A percentile compares a stretch with the other conserved stretches of the same genome.
Conservation (phyloP, 139 green algal genomes). For the Chlorella sp. region DNA sequence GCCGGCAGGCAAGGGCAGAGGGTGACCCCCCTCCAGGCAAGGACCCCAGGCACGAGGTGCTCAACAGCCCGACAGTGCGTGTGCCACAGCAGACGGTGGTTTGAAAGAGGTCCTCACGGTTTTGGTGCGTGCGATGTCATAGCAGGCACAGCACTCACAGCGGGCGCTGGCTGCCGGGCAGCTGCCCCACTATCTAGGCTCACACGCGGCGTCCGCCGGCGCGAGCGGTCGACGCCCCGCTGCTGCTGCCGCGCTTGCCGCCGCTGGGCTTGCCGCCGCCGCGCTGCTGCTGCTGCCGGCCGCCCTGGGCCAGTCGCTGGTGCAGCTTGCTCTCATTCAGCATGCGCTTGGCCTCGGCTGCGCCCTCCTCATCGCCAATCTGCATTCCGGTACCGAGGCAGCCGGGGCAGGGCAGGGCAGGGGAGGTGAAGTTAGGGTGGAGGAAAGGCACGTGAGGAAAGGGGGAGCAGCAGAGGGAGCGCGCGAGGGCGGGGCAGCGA, state of each 20-base stretch:
- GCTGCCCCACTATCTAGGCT: neutral
- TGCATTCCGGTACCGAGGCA: neutral
- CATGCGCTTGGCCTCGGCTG: constrained; percentile 31
- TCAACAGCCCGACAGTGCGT: neutral
- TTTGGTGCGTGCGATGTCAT: neutral
- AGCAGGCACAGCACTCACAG: neutral
- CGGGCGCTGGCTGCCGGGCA: neutral
- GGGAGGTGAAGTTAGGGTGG: neutral
- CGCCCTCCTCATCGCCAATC: constrained; percentile 41
- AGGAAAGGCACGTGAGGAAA: neutral
- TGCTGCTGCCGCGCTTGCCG: constrained; percentile 13
- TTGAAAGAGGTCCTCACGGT: neutral
- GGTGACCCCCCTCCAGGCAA: neutral
- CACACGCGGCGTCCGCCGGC: constrained; percentile 27
- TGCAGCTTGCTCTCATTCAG: constrained; percentile 26
- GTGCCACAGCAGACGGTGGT: too few relatives aligned
- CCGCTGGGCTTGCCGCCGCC: neutral
- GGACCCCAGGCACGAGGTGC: too few relatives aligned
- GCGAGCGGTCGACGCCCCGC: constrained; percentile 18
- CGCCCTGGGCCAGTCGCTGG: neutral
- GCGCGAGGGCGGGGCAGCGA: neutral
- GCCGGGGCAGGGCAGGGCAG: neutral
- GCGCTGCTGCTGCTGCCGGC: constrained; percentile 9
- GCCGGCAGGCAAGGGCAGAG: neutral
- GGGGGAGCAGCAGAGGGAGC: neutral